Percentiles rank a stretch among this genome's conserved stretches.
Evolutionary conservation across 768 basidiomycete genomes (phyloP).

Genomic region (Lenzites betulinus): DNA sequence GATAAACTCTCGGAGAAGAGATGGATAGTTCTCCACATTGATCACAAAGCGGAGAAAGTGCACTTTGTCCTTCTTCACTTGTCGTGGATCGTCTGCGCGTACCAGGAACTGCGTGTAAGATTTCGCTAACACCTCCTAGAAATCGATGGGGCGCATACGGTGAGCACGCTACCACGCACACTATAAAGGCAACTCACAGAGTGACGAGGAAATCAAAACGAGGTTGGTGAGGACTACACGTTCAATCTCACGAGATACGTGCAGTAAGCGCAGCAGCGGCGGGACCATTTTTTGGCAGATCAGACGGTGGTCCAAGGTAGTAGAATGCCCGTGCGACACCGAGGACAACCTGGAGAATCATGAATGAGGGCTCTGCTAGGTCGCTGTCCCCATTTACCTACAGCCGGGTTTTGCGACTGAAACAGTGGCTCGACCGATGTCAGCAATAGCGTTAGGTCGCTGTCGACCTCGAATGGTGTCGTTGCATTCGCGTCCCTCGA

Average conservation of each 20-base stretch:
- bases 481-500: constrained; percentile 30
- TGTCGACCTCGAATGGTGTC: constrained; percentile 62
- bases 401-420: constrained; percentile 86
- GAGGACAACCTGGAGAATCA: constrained; percentile 65
- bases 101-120: constrained; percentile 71
- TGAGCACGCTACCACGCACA: constrained; percentile 1
- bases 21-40: constrained; percentile 63
- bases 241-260: constrained; percentile 67
- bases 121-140: constrained; percentile 62
- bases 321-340: constrained; percentile 74
- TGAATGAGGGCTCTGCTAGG: not conserved
- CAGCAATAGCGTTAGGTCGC: constrained; percentile 76
- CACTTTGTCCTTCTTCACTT: constrained; percentile 77
- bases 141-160: not conserved
- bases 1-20: constrained; percentile 80
- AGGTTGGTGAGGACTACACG: constrained; percentile 76
- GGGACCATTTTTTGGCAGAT: constrained; percentile 57
- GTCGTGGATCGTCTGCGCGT: constrained; percentile 62
- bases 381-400: constrained; percentile 38
- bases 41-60: constrained; percentile 68
- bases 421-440: constrained; percentile 74
- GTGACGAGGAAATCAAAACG: constrained; percentile 58
- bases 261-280: constrained; percentile 76
- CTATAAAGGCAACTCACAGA: constrained; percentile 53
- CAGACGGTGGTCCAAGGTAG: constrained; percentile 65